Evolutionary conservation across 1,284 basidiomycete genomes (phyloP).

Genomic region (Irpex rosettiformis): DNA sequence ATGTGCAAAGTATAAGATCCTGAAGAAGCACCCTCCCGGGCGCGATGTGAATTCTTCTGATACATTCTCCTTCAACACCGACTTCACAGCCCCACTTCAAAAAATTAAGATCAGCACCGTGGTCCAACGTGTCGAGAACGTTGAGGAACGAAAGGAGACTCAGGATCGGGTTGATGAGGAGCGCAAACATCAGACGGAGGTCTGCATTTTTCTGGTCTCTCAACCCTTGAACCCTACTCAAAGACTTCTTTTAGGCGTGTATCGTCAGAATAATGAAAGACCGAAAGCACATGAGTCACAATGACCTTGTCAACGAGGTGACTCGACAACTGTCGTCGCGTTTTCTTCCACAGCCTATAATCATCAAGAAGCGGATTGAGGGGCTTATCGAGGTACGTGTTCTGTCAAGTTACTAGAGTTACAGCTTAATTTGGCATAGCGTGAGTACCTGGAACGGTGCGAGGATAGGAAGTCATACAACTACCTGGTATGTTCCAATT

Average conservation of each 20-base stretch:
- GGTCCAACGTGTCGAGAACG: slow-evolving; percentile 82
- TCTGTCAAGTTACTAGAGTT: background rate
- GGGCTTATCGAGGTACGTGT: slow-evolving; percentile 84
- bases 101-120: slow-evolving; percentile 95
- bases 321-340: slow-evolving; percentile 81
- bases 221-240: background rate
- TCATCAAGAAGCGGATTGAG: slow-evolving; percentile 95
- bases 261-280: slow-evolving; percentile 99
- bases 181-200: slow-evolving; percentile 87
- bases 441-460: slow-evolving; percentile 78
- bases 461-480: slow-evolving; percentile 81
- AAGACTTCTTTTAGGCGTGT: slow-evolving; percentile 70
- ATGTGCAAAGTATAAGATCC: slow-evolving; percentile 93
- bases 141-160: slow-evolving; percentile 89
- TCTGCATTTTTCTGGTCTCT: slow-evolving; percentile 26
- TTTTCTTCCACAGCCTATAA: slow-evolving; percentile 82
- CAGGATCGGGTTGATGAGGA: slow-evolving; percentile 92
- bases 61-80: slow-evolving; percentile 85
- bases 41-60: slow-evolving; percentile 79
- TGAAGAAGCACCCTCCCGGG: slow-evolving; percentile 89
- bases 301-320: slow-evolving; percentile 89
- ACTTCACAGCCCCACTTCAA: slow-evolving; percentile 79
- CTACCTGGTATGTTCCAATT: slow-evolving; percentile 54
- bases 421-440: slow-evolving; percentile 36
- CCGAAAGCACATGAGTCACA: slow-evolving; percentile 86